Evolutionary conservation across 495 filamentous ascomycete genomes (phyloP), one percentile per base, ranked within the genome.

Genomic region (Penicillium atrosanguineum): DNA sequence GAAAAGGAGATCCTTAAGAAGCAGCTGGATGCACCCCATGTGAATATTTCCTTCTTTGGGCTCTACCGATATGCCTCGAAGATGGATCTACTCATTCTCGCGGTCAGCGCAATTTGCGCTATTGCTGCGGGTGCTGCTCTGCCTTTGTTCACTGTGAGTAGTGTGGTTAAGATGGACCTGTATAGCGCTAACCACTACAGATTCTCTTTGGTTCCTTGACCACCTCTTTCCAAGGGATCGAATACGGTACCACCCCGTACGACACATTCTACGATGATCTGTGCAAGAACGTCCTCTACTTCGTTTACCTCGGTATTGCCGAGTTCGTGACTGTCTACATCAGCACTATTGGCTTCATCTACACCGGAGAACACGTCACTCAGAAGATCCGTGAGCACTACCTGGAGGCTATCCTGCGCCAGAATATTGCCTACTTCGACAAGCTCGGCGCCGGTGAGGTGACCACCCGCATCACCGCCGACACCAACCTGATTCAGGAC

Each of bases 391-490:
- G 91, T 42, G 84, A 90, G 65, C 82, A 87, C 48, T 96, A 96
- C 67, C 80, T 96, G 3, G 75, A 81, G 53, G 89, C 89, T 42
- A 92, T 91, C 61, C 76, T 96, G 75, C 82, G 85, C 39, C 91
- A 96, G 65, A 96, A 96, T 69, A 90, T 96, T 64, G 91, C 83
- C 46, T 95, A 90, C 65, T 96, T 95, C 68, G 91, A 96, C 64
- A 91, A 89, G 60, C 81, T 94, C 19, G 91, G 91, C 46, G 88
- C 91, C 25, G 92, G 92, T 56, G 91, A 95, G 73, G 89, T 96
- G 54, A 95, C 91, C 0, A 96, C 91, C 1, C 84, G 91, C 50
- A 95, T 96, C 63, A 96, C 91, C 3, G 83, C 89, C 42, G 91
- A 96, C 69, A 94, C 90, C 47, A 94, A 95, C 62, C 69, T 91